These are phyloP conservation scores for Annulohypoxylon truncatum DNA, from an alignment of 2,329 filamentous ascomycete species.

Conservation along the genomic window DNA sequence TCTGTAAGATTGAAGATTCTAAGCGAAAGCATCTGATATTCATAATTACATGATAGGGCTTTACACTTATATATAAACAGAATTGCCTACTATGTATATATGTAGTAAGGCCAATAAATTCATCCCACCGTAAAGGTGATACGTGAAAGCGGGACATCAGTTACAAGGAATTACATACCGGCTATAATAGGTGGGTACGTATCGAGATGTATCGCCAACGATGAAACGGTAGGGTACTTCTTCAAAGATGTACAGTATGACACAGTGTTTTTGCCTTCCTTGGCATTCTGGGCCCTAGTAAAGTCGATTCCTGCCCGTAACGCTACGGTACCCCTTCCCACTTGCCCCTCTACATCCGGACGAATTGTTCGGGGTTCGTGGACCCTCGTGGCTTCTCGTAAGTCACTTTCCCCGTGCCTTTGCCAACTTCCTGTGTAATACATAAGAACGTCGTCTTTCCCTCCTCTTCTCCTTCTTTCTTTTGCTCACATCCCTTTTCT, in stretches of 20 bases:
- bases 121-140: not conserved
- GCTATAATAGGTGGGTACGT: slow-evolving; percentile 12
- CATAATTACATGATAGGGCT: not conserved
- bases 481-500: slow-evolving; percentile 8
- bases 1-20: not conserved
- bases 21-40: not conserved
- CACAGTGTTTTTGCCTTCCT: slow-evolving; percentile 24
- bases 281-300: slow-evolving; percentile 15
- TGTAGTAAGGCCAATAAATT: too few species aligned
- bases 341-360: slow-evolving; percentile 36
- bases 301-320: slow-evolving; percentile 32
- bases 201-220: not conserved
- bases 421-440: slow-evolving; percentile 22
- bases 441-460: slow-evolving; percentile 28
- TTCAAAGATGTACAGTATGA: slow-evolving; percentile 19
- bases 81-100: too few species aligned
- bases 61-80: not conserved
- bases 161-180: slow-evolving; percentile 20
- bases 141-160: slow-evolving; percentile 17
- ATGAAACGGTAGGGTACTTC: slow-evolving; percentile 28
- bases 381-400: slow-evolving; percentile 30
- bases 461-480: not conserved
- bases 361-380: slow-evolving; percentile 35
- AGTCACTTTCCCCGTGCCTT: slow-evolving; percentile 10
- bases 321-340: slow-evolving; percentile 20